A percentile compares a stretch with the other conserved stretches of the same genome.
phyloP scores from a whole-genome alignment of 768 basidiomycete species.

The Solioccasus polychromus region DNA sequence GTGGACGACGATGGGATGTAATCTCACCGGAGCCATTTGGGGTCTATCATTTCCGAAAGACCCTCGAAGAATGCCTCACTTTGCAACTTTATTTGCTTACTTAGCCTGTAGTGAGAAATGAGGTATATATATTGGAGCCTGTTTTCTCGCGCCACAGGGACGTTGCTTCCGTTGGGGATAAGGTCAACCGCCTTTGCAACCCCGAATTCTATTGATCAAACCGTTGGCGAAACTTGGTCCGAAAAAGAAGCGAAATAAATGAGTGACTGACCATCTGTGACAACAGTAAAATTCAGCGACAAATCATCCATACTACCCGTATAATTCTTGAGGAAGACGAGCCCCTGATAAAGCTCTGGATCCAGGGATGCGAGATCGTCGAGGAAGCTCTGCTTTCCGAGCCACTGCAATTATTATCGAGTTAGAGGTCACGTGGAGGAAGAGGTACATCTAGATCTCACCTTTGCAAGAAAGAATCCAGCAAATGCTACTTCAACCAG shows the following conservation, averaged over 20 bases:
- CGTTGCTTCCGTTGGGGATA: conserved; percentile 75
- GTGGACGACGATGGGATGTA: too few relatives aligned
- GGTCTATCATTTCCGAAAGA: conserved; percentile 87
- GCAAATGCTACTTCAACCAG: conserved; percentile 94
- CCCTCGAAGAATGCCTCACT: conserved; percentile 90
- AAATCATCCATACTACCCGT: conserved; percentile 83
- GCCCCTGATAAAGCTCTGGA: conserved; percentile 86
- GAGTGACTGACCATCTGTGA: conserved; percentile 65
- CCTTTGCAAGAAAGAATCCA: conserved; percentile 90
- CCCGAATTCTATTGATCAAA: conserved; percentile 65
- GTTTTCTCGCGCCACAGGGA: conserved; percentile 87
- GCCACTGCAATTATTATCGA: conserved; percentile 56
- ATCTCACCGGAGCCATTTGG: conserved; percentile 75
- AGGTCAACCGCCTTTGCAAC: conserved; percentile 73
- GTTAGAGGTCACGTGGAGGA: neutral
- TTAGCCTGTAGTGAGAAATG: conserved; percentile 85
- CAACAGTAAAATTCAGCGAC: conserved; percentile 85
- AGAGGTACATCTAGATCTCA: conserved; percentile 25
- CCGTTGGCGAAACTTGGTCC: neutral
- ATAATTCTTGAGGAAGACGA: conserved; percentile 92
- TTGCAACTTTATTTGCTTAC: conserved; percentile 82
- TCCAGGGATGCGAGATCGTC: conserved; percentile 93
- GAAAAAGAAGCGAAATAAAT: neutral
- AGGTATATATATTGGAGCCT: conserved; percentile 86
- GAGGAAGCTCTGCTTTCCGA: conserved; percentile 86